Base-by-base conservation (phyloP, 2,329 filamentous ascomycete species). In the Trichophyton verrucosum region DNA sequence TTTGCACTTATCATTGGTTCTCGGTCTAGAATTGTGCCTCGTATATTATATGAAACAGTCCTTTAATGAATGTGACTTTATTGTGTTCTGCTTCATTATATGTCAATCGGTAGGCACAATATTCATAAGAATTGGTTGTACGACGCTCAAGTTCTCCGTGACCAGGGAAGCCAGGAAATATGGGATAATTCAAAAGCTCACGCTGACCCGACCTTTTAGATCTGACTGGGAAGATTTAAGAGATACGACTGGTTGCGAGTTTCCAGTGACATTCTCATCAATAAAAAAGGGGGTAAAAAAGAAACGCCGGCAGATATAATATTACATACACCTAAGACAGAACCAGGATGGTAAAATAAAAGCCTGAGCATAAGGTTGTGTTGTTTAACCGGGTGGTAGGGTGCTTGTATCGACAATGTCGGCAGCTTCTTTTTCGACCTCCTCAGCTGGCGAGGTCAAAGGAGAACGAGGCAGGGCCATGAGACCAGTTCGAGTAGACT, bases 401-500 rank as follows among this genome's bases (percentile, higher is more conserved):
- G 91, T 85, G 82, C 91, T 96, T 66, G 87, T 88, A 75, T 99
- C 94, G 59, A 99, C 92, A 73, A 96, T 84, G 67, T 99, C 94
- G 68, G 94, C 88, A 6, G 92, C 90, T 62, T 97, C 92, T 80
- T 94, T 96, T 66, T 86, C 81, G 9, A 85, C 73, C 63, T 90
- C 83, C 65, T 92, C 89, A 60, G 82, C 82, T 24, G 84, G 82
- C 62, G 84, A 87, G 64, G 88, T 84, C 55, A 99, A 83, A 44
- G 94, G 94, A 40, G 94, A 96, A 66, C 94, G 87, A 61, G 94
- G 94, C 66, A 99, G 81, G 56, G 94, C 94, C 92, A 97, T 99
- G 62, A 99, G 82, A 74, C 94, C 94, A 61, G 94, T 97, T 64
- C 94, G 85, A 58, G 92, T 91, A 58, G 91, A 96, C 78, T 99